phyloP scores from a whole-genome alignment of 208 protist genomes.

The Trypanosomatidae sp. region DNA sequence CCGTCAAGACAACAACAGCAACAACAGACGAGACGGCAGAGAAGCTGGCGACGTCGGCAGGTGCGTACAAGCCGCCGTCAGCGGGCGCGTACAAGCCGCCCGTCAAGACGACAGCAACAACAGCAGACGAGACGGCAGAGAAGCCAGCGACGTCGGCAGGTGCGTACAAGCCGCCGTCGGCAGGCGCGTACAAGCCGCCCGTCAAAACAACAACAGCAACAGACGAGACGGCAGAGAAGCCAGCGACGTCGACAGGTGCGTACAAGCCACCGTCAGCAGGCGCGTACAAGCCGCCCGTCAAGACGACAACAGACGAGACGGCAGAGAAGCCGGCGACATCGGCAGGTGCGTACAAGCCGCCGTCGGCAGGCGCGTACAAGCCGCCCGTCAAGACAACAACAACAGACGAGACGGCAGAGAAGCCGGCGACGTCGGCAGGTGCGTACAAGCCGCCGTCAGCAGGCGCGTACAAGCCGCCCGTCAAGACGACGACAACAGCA shows the following conservation, averaged over 20 bases:
- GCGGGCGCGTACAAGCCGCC: constrained; percentile 11
- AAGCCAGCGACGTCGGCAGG: background rate
- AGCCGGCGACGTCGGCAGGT: too few species aligned
- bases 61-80: background rate
- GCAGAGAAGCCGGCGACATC: too few species aligned
- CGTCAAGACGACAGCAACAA: background rate
- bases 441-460: too few species aligned
- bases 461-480: too few species aligned
- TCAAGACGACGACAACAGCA: too few species aligned
- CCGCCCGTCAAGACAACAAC: too few species aligned
- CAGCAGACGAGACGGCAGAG: background rate
- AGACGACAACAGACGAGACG: constrained; percentile 3
- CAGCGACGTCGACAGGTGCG: constrained; percentile 3
- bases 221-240: constrained; percentile 8
- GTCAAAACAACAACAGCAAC: constrained; percentile 5
- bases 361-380: too few species aligned
- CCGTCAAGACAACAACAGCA: constrained; percentile 14
- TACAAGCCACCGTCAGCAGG: constrained; percentile 5
- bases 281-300: constrained; percentile 18
- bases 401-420: too few species aligned
- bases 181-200: constrained; percentile 19
- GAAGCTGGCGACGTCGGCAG: too few species aligned
- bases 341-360: too few species aligned
- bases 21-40: too few species aligned
- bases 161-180: background rate